Evolutionary conservation across 164 flowering plant genomes (phyloP).

Genomic region (Kalanchoe fedtschenkoi): DNA sequence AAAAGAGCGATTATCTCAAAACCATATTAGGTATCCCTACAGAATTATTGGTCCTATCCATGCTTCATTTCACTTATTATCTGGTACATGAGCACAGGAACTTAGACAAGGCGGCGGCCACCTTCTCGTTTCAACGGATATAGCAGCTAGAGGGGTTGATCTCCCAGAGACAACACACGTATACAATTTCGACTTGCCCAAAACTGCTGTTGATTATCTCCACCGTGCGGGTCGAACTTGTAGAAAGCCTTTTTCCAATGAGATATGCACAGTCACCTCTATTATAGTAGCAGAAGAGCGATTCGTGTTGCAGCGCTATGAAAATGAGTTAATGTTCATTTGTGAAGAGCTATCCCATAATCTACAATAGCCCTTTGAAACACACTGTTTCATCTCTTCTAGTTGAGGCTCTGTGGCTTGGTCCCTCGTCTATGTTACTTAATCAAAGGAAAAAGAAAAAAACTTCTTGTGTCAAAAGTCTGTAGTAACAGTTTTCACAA

Average conservation of each 20-base stretch:
- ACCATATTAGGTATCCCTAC: no score
- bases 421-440: no score
- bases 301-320: constrained; percentile 69
- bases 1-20: background rate
- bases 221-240: constrained; percentile 95
- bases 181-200: constrained; percentile 87
- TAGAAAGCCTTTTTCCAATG: constrained; percentile 77
- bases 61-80: background rate
- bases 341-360: constrained; percentile 44
- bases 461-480: no score
- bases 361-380: background rate
- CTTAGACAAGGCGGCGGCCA: constrained; percentile 52
- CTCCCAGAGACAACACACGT: constrained; percentile 88
- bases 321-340: constrained; percentile 69
- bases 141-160: constrained; percentile 89
- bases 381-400: no score
- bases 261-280: constrained; percentile 55
- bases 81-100: constrained; percentile 35
- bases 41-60: background rate
- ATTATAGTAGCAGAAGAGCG: constrained; percentile 56
- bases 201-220: constrained; percentile 69
- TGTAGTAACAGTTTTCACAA: no score
- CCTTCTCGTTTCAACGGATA: constrained; percentile 83
- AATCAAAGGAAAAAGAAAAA: no score
- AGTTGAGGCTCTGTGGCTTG: no score